These are phyloP conservation scores for Flaveria trinervia DNA, from an alignment of 129 eudicot genomes.

Conservation along the genomic window DNA sequence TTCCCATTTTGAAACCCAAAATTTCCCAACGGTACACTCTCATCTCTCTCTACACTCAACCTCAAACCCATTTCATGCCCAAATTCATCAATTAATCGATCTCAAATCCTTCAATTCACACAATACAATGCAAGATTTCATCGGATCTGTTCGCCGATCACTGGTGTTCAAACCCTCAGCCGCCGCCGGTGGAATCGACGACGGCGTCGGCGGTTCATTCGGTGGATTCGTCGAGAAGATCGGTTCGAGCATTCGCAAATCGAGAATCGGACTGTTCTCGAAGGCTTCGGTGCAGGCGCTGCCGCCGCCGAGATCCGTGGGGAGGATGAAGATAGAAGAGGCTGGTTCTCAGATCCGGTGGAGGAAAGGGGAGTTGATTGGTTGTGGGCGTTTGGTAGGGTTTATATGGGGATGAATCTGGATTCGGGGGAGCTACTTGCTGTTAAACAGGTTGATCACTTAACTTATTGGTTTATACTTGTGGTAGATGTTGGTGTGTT, in stretches of 20 bases:
- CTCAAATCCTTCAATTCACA: slow-evolving; percentile 4
- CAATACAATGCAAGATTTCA: slow-evolving; percentile 71
- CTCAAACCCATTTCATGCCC: slow-evolving; percentile 28
- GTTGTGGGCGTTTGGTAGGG: slow-evolving; percentile 93
- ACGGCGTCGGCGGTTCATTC: slow-evolving; percentile 40
- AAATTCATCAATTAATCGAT: slow-evolving; percentile 11
- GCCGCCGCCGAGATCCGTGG: slow-evolving; percentile 44
- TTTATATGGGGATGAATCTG: slow-evolving; percentile 98
- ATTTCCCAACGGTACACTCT: slow-evolving; percentile 42
- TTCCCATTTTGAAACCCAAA: slow-evolving; percentile 41
- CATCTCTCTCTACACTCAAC: slow-evolving; percentile 36
- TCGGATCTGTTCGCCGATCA: slow-evolving; percentile 97
- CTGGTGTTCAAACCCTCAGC: slow-evolving; percentile 77
- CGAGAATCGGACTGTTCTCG: slow-evolving; percentile 68
- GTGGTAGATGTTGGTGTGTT: neutral
- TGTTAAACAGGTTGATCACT: slow-evolving; percentile 62
- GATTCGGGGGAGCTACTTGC: slow-evolving; percentile 98
- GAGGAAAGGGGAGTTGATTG: slow-evolving; percentile 94
- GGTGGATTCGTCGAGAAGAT: slow-evolving; percentile 87
- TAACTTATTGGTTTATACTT: neutral
- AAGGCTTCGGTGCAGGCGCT: slow-evolving; percentile 58
- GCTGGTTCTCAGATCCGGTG: slow-evolving; percentile 77
- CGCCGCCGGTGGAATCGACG: slow-evolving; percentile 41
- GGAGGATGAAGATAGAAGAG: slow-evolving; percentile 37
- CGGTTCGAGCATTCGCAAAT: slow-evolving; percentile 81